Evolutionary conservation across 2,329 filamentous ascomycete genomes (phyloP).

Genomic region (Fusarium austroafricanum): DNA sequence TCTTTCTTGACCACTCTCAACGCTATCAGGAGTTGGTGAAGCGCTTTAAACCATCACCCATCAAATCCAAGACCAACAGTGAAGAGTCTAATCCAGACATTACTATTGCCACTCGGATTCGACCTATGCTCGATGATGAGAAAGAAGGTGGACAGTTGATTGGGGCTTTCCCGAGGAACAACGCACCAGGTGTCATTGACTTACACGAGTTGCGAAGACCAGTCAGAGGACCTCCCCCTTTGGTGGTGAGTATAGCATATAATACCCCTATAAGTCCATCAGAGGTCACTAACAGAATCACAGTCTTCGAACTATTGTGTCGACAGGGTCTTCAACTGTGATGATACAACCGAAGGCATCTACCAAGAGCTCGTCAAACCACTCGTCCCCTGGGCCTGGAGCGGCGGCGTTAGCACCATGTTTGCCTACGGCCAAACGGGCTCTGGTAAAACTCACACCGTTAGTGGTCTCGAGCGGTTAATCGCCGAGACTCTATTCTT

Average conservation of each 20-base stretch:
- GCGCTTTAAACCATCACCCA: slow-evolving; percentile 41
- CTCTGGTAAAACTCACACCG: slow-evolving; percentile 61
- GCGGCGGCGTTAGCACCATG: slow-evolving; percentile 61
- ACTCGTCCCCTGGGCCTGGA: slow-evolving; percentile 59
- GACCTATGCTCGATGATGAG: slow-evolving; percentile 53
- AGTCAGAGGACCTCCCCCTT: slow-evolving; percentile 47
- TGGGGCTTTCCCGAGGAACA: slow-evolving; percentile 32
- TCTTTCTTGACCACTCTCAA: slow-evolving; percentile 47
- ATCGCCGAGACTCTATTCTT: slow-evolving; percentile 53
- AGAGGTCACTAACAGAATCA: background rate
- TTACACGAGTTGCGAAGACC: slow-evolving; percentile 53
- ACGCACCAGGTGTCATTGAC: slow-evolving; percentile 43
- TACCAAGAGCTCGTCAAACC: slow-evolving; percentile 56
- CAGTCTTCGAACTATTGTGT: slow-evolving; percentile 52
- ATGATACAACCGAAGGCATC: slow-evolving; percentile 53
- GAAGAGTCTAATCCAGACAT: slow-evolving; percentile 45
- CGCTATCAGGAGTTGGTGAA: slow-evolving; percentile 47
- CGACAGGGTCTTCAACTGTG: slow-evolving; percentile 52
- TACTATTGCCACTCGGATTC: slow-evolving; percentile 52
- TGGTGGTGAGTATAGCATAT: slow-evolving; percentile 44
- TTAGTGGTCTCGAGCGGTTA: slow-evolving; percentile 56
- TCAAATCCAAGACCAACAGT: slow-evolving; percentile 5
- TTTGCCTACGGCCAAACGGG: slow-evolving; percentile 63
- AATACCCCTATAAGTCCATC: background rate
- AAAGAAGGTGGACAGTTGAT: slow-evolving; percentile 43